These are phyloP conservation scores for Globisporangium spiculum DNA, from an alignment of 352 stramenopile genomes.

Conservation along the genomic window DNA sequence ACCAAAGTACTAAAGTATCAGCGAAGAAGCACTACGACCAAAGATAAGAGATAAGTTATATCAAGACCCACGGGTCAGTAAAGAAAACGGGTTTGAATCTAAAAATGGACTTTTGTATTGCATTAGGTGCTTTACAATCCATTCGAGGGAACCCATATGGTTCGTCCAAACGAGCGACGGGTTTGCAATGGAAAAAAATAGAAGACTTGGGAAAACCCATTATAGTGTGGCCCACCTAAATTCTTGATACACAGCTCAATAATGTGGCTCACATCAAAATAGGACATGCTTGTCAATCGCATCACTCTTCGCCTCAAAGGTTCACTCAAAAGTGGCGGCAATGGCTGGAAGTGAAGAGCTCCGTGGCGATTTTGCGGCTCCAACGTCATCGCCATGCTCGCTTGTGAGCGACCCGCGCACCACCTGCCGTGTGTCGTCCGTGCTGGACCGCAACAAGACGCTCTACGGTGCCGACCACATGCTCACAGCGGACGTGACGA, in stretches of 20 bases:
- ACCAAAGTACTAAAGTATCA: neutral
- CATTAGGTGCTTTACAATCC: no score
- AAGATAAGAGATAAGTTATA: neutral
- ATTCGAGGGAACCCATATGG: neutral
- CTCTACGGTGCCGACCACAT: conserved; percentile 61
- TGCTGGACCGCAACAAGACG: conserved; percentile 62
- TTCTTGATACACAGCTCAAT: neutral
- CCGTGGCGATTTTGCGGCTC: neutral
- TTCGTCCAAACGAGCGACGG: neutral
- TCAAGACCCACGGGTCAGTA: neutral
- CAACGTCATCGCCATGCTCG: conserved; percentile 13
- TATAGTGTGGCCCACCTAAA: conserved; percentile 3
- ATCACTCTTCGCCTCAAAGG: neutral
- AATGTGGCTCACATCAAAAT: neutral
- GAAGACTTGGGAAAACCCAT: neutral
- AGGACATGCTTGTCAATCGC: neutral
- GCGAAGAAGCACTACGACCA: neutral
- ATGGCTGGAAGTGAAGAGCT: conserved; percentile 13
- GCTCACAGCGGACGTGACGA: conserved; percentile 41
- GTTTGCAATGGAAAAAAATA: neutral
- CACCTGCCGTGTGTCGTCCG: conserved; percentile 61
- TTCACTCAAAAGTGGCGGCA: neutral
- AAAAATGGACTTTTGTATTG: neutral
- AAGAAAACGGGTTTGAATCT: neutral
- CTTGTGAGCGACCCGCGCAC: conserved; percentile 39